Base-by-base conservation (phyloP, 2,329 filamentous ascomycete genomes). In the Fusarium albosuccineum region DNA sequence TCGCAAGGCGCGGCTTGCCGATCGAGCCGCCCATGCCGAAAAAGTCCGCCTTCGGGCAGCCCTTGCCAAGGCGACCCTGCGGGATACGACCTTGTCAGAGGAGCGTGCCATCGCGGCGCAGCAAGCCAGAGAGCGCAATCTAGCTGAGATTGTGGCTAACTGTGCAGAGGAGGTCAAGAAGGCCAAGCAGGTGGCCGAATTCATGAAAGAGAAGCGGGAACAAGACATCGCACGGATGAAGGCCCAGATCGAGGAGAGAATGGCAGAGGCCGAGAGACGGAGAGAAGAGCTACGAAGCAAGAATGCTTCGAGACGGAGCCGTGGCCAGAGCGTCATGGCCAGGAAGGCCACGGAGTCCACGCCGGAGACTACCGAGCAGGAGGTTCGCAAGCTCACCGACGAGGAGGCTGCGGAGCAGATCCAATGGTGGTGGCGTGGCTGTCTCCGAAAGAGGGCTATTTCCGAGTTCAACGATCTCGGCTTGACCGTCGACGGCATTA, bases 91-190 rank as follows among this genome's bases (percentile, higher is more conserved):
- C 3, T 85, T 89, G 56, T 92, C 89, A 44, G 92, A 95, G 76
- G 92, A 94, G 77, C 85, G 91, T 51, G 91, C 92, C 4, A 80
- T 94, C 60, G 92, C 92, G 6, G 92, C 92, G 6, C 89, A 93
- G 65, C 87, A 93, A 67, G 91, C 92, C 1, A 86, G 93, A 60
- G 91, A 95, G 80, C 91, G 91, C 71, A 93, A 94, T 70, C 80
- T 96, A 16, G 92, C 91, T 9, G 92, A 94, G 76, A 94, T 95
- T 42, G 91, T 92, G 5, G 91, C 92, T 49, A 86, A 88, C 62
- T 95, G 92, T 74, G 92, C 92, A 17, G 92, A 94, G 77, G 92
- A 96, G 76, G 92, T 96, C 14, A 89, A 91, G 75, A 86, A 92
- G 67, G 92, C 92, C 53, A 95, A 95, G 82, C 90, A 91, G 51